A percentile compares a stretch with the other conserved stretches of the same genome.
Evolutionary conservation across 2,329 filamentous ascomycete species (phyloP).

Genomic region (Colletotrichum nymphaeae): DNA sequence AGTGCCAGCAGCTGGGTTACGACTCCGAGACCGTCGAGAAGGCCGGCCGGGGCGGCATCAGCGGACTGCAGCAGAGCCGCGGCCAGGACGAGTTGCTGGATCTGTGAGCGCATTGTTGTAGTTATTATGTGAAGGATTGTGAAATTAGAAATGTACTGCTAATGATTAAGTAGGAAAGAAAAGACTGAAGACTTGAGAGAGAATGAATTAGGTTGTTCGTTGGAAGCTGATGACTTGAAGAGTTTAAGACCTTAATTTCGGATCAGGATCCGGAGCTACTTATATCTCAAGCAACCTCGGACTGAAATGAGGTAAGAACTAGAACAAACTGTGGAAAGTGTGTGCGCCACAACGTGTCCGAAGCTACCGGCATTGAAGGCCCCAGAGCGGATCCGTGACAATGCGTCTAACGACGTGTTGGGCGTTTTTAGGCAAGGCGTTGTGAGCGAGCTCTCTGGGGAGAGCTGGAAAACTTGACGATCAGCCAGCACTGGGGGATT

Average conservation of each 20-base stretch:
- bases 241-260: neutral
- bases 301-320: neutral
- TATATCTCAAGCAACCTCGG: neutral
- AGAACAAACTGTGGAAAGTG: neutral
- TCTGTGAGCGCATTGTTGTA: neutral
- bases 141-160: neutral
- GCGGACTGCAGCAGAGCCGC: neutral
- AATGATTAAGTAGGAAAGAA: neutral
- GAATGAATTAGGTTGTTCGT: neutral
- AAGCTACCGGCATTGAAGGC: neutral
- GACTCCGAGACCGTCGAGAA: slow-evolving; percentile 11
- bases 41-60: slow-evolving; percentile 17
- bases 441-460: neutral
- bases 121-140: neutral
- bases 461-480: neutral
- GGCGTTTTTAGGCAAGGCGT: neutral
- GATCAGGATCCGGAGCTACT: neutral
- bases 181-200: neutral
- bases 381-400: neutral
- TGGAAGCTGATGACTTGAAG: neutral
- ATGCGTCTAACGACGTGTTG: neutral
- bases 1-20: slow-evolving; percentile 12
- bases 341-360: neutral
- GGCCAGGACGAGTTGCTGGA: neutral
- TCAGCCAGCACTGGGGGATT: neutral